Evolutionary conservation across 257 asterid species (phyloP), one percentile per base, ranked within the genome.

Genomic region (Solanum appendiculatum): DNA sequence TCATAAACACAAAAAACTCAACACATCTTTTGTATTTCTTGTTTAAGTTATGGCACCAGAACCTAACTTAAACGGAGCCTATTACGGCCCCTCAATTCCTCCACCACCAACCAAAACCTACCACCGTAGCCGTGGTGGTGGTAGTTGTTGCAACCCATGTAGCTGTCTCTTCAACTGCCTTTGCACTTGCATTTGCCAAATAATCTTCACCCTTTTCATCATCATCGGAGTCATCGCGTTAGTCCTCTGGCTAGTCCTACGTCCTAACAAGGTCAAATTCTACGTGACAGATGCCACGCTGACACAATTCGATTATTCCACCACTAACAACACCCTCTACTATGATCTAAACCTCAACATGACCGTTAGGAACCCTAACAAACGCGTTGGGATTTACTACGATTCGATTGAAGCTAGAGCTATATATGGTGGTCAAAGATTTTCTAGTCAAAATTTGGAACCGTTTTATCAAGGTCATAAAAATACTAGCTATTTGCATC

Each of bases 1-100:
- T 16, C 60, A 51, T 16, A 18, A 51, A 51, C n/a, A 51, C 60
- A 51, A 51, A 69, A 8, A 36, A 36, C 6, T 73, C 15, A 34
- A 36, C 25, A 16, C 10, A 70, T 34, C 60, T 70, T 18, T 33
- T 69, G n/a, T 69, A 33, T 33, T 31, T 16, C 80, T 73, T 11
- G 51, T 25, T 15, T 72, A 34, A 83, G 7, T 25, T 29, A n/a
- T 34, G 77, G 60, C 60, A 51, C 33, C 58, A 46, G 87, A 82
- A 48, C 73, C 87, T 1, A 86, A 88, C 60, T 91, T 96, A 88
- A 96, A 96, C 89, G 98, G 98, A 34, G 96, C 97, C 85, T 94
- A 92, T 90, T 96, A 95, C 89, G 98, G 99, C 87, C 99, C 99
- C 1, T 91, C 97, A 34, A 89, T 97, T 51, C 98, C 98, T 1